Percentiles rank a stretch among this genome's conserved stretches.
Evolutionary conservation across 1,284 basidiomycete genomes (phyloP).

Genomic region (Marasmius sp.): DNA sequence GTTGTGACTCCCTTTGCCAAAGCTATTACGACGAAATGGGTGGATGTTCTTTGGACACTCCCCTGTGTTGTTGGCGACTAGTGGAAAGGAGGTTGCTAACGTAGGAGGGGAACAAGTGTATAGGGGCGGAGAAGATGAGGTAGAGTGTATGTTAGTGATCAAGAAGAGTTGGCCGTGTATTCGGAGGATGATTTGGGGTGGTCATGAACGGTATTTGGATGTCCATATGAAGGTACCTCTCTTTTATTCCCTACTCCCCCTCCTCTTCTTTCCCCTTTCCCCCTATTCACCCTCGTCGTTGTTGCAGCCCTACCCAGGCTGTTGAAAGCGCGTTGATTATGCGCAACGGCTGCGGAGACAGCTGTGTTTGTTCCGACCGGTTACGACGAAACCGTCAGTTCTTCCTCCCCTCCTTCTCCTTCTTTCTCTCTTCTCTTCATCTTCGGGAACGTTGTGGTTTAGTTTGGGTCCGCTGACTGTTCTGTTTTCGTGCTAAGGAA

Average conservation of each 20-base stretch:
- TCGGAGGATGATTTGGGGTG: conserved; percentile 90
- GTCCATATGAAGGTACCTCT: conserved; percentile 76
- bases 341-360: conserved; percentile 94
- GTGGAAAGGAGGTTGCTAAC: conserved; percentile 58
- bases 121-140: conserved; percentile 54
- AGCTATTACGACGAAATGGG: conserved; percentile 94
- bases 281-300: conserved; percentile 6
- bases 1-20: conserved; percentile 95
- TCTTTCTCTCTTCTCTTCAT: no score
- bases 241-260: no score
- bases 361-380: conserved; percentile 90
- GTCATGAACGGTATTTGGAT: conserved; percentile 91
- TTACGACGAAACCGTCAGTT: conserved; percentile 74
- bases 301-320: conserved; percentile 75
- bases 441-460: background rate
- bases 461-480: background rate
- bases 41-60: conserved; percentile 96
- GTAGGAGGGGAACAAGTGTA: no score
- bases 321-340: conserved; percentile 95
- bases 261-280: conserved; percentile 1
- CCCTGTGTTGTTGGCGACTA: conserved; percentile 77
- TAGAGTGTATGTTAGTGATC: conserved; percentile 90
- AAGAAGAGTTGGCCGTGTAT: conserved; percentile 94
- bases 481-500: conserved; percentile 49
- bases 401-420: background rate